Conservation (phyloP, 2,329 filamentous ascomycete species). For the Aspergillus fijiensis region DNA sequence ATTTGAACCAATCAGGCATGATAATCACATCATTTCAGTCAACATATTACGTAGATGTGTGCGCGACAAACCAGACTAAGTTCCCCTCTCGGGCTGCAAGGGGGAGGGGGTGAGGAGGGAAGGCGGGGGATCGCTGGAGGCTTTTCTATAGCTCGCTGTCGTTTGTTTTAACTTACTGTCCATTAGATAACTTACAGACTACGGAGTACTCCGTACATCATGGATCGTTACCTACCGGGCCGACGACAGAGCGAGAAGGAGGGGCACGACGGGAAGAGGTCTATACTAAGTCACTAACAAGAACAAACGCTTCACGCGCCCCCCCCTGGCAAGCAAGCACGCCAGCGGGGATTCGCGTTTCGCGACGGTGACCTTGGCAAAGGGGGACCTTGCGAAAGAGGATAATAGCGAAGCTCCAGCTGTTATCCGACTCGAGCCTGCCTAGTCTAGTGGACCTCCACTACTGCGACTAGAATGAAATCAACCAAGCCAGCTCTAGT, state of each 20-base stretch:
- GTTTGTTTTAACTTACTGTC: background rate
- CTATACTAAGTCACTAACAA: background rate
- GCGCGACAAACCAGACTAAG: background rate
- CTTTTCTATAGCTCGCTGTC: too few species aligned
- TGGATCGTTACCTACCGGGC: background rate
- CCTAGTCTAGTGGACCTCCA: too few species aligned
- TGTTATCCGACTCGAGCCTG: background rate
- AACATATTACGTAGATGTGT: background rate
- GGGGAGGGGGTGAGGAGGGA: background rate
- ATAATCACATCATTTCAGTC: background rate
- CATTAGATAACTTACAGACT: too few species aligned
- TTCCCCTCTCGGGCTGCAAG: slow-evolving; percentile 3
- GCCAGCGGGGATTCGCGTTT: background rate
- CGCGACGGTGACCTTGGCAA: background rate
- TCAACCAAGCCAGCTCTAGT: background rate
- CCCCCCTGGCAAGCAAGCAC: background rate
- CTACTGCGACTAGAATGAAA: background rate
- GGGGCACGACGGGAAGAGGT: background rate
- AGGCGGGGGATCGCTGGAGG: background rate
- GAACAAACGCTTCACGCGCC: background rate
- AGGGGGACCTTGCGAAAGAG: background rate
- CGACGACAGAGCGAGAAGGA: background rate
- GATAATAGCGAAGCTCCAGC: too few species aligned
- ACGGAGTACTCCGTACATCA: too few species aligned
- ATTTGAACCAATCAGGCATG: background rate